A percentile compares a stretch with the other conserved stretches of the same genome.
Evolutionary conservation across 2,329 filamentous ascomycete species (phyloP).

Genomic region (Diaporthe sp.): DNA sequence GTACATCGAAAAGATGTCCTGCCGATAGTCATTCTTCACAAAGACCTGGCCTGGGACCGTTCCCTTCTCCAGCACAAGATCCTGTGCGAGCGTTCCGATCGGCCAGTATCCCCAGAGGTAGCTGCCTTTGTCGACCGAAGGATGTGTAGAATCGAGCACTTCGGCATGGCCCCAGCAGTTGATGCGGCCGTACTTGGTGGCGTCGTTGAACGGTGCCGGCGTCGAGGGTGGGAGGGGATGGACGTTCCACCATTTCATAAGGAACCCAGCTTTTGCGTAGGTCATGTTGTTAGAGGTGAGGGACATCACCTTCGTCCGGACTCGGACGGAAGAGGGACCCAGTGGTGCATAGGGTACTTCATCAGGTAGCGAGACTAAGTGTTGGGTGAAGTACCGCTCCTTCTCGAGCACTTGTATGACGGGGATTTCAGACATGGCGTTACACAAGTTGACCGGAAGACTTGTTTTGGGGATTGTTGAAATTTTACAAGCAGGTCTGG

Average conservation of each 20-base stretch:
- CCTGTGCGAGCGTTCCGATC: constrained; percentile 32
- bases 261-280: constrained; percentile 21
- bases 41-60: constrained; percentile 3
- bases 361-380: constrained; percentile 22
- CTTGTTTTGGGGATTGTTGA: background rate
- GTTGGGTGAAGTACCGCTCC: constrained; percentile 26
- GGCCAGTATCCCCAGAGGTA: constrained; percentile 28
- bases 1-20: constrained; percentile 26
- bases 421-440: constrained; percentile 9
- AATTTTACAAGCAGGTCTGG: background rate
- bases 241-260: constrained; percentile 21
- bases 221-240: constrained; percentile 25
- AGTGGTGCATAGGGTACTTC: constrained; percentile 9
- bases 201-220: constrained; percentile 19
- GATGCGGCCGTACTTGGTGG: constrained; percentile 29
- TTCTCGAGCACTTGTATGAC: constrained; percentile 34
- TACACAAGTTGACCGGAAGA: background rate
- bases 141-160: constrained; percentile 29
- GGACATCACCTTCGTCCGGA: constrained; percentile 31
- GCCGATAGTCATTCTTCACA: constrained; percentile 18
- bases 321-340: constrained; percentile 9
- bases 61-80: constrained; percentile 8
- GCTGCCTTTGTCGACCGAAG: constrained; percentile 18
- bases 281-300: constrained; percentile 26
- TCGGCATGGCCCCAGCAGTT: constrained; percentile 31